phyloP scores from a whole-genome alignment of 106 monocot species.

The Ottelia alismoides region DNA sequence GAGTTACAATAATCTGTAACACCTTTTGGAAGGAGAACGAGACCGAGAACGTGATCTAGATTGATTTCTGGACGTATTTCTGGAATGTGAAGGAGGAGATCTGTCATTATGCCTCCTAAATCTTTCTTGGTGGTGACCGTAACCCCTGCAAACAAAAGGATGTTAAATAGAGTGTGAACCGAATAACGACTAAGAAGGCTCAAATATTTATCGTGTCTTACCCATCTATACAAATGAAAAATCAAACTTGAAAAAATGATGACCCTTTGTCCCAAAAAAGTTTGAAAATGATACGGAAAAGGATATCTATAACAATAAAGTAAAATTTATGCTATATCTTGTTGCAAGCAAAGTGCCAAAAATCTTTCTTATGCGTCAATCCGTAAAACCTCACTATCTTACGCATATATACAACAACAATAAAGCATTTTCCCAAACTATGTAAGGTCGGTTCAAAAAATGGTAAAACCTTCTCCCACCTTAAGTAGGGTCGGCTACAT shows the following conservation, averaged over 20 bases:
- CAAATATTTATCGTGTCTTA: background rate
- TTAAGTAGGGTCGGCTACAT: no score
- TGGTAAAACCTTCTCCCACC: no score
- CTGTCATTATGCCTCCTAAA: constrained; percentile 24
- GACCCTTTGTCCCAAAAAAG: background rate
- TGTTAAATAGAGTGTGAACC: background rate
- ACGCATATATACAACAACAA: no score
- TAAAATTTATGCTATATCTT: no score
- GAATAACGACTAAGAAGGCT: background rate
- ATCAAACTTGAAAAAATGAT: no score
- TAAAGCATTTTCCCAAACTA: no score
- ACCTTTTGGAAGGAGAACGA: constrained; percentile 45
- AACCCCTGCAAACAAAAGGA: constrained; percentile 14
- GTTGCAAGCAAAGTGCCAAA: no score
- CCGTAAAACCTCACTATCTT: no score
- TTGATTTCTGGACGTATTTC: constrained; percentile 26
- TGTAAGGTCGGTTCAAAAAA: no score
- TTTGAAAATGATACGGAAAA: background rate
- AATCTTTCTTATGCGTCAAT: no score
- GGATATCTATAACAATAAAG: background rate
- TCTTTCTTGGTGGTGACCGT: constrained; percentile 15
- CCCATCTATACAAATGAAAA: no score
- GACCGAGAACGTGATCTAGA: constrained; percentile 34
- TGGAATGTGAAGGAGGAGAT: constrained; percentile 25
- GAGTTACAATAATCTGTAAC: no score